Evolutionary conservation across 345 rosid species (phyloP), one percentile per base, ranked within the genome.

Genomic region (Melastoma malabathricum): DNA sequence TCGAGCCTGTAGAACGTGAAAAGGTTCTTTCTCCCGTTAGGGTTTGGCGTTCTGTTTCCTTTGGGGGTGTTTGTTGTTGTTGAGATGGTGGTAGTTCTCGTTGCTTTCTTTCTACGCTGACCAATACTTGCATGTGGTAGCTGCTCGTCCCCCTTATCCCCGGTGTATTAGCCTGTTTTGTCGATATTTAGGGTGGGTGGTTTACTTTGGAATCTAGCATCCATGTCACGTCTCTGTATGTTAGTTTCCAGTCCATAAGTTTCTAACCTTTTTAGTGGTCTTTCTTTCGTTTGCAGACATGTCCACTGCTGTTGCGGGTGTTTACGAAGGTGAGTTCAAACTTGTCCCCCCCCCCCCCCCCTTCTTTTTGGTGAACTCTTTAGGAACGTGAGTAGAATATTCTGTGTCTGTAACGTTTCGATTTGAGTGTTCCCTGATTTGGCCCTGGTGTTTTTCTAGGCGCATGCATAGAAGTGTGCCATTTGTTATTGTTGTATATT

Each of bases 241-340:
- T 15, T 14, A 41, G 20, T 25, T 51, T 10, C 13, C 14, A 25
- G 1, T 51, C 38, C 13, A 6, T 15, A 13, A 29, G n/a, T 18
- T 17, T 25, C 43, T 16, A 0, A 1, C 13, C 14, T 51, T 25
- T 10, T 38, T 22, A 41, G 38, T 16, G 18, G 15, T 16, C 46
- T 18, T 51, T 18, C 44, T 5, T 43, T 17, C 15, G 60, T 52
- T 16, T 51, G 75, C 94, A 90, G 96, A 83, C 89, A n/a, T 86
- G 98, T 68, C 92, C 98, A 3, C 29, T 90, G 18, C 72, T 86
- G 83, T 94, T 83, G 70, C 89, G 96, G 43, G 96, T 90, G 58
- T 86, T 90, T 72, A 86, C 96, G 12, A 81, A 90, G 96, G 98
- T 90, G 68, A 51, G 73, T 15, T 41, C 45, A 19, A 46, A 13